A percentile compares a stretch with the other conserved stretches of the same genome.
Conservation (phyloP, 192 early-diverging fungal species). For the Cladochytrium replicatum region DNA sequence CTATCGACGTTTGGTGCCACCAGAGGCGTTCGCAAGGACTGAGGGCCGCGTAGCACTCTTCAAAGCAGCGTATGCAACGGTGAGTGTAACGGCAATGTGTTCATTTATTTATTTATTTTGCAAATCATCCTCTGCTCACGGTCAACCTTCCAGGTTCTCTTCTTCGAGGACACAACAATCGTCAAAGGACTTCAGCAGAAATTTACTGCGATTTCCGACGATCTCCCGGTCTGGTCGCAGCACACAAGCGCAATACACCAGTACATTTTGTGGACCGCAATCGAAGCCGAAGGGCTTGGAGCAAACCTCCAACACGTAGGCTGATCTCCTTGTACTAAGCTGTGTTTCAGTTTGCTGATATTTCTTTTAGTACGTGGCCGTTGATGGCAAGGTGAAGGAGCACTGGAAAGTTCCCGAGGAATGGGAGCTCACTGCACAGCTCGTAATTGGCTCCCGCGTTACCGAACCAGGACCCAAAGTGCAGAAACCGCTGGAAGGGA, state of each 20-base stretch:
- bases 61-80: constrained; percentile 15
- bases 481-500: too few species aligned
- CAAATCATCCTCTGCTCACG: too few species aligned
- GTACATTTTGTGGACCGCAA: constrained; percentile 17
- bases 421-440: constrained; percentile 19
- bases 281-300: constrained; percentile 12
- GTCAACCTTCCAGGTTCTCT: too few species aligned
- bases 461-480: too few species aligned
- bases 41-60: constrained; percentile 4
- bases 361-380: constrained; percentile 1
- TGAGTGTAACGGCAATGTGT: too few species aligned
- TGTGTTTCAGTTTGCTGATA: too few species aligned
- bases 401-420: constrained; percentile 7
- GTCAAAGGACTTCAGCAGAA: constrained; percentile 5
- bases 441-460: constrained; percentile 20
- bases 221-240: constrained; percentile 1
- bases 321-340: too few species aligned
- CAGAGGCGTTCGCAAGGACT: constrained; percentile 5
- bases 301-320: constrained; percentile 21
- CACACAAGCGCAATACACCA: constrained; percentile 20
- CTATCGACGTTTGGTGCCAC: constrained; percentile 2
- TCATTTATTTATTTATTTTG: too few species aligned
- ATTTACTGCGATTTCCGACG: constrained; percentile 8
- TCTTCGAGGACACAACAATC: constrained; percentile 17
- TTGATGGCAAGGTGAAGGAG: not conserved